Percentiles rank a stretch among this genome's conserved stretches.
These are phyloP conservation scores for Fusarium phyllophilum DNA, from an alignment of 2,329 filamentous ascomycete species.

Conservation along the genomic window DNA sequence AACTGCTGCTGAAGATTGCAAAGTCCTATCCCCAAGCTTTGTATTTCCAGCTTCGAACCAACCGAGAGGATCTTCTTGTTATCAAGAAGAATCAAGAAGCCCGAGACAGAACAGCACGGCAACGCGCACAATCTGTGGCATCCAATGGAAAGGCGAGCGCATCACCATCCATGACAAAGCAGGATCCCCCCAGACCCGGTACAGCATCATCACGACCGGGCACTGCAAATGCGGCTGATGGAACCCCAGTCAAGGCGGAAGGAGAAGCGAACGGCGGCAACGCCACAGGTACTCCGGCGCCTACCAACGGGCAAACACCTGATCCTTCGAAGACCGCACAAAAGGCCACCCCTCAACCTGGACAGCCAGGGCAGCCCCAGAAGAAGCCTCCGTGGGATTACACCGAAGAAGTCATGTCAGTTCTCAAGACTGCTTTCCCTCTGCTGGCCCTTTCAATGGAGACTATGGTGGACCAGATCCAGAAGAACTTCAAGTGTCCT, in stretches of 20 bases:
- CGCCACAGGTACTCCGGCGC: constrained; percentile 40
- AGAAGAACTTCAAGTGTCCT: constrained; percentile 99
- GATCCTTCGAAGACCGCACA: constrained; percentile 40
- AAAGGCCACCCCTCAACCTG: constrained; percentile 24
- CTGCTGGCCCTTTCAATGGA: constrained; percentile 97
- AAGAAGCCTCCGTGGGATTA: constrained; percentile 95
- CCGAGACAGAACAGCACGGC: constrained; percentile 70
- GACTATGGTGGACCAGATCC: constrained; percentile 98
- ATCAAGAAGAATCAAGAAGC: constrained; percentile 90
- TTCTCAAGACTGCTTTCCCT: constrained; percentile 96
- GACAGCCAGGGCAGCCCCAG: constrained; percentile 48
- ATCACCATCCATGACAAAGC: constrained; percentile 63
- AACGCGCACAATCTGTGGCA: constrained; percentile 58
- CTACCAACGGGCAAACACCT: constrained; percentile 41
- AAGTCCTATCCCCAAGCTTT: constrained; percentile 95
- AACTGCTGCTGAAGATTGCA: constrained; percentile 90
- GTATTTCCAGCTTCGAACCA: constrained; percentile 95
- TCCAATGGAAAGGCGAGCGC: constrained; percentile 57
- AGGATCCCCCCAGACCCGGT: constrained; percentile 57
- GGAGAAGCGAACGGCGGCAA: constrained; percentile 49
- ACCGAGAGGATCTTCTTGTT: constrained; percentile 89
- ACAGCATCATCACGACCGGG: constrained; percentile 58
- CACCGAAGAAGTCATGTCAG: constrained; percentile 93
- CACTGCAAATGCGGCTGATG: constrained; percentile 60
- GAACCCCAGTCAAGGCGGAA: constrained; percentile 58